Base-by-base conservation (phyloP, 257 asterid genomes). In the Nicotiana paniculata region DNA sequence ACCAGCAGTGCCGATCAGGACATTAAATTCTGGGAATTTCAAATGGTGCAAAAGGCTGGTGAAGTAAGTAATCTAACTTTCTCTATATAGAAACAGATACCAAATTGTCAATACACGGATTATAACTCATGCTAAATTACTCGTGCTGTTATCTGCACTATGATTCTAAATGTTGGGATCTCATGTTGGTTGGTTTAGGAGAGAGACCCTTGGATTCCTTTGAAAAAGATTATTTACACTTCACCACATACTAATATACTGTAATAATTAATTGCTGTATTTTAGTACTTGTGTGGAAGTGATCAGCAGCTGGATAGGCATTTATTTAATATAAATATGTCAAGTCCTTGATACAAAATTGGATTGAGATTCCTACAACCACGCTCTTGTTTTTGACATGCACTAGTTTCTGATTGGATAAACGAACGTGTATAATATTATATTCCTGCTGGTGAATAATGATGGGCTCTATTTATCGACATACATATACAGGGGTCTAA, bases 1-100 rank as follows among this genome's bases (percentile, higher is more conserved):
- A 92, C 98, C 4, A 98, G 99, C 61, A 94, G 99, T 84, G 58
- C 88, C 12, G 99, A 94, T 88, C 92, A 88, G 69, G 95, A 93
- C 87, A 90, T 94, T 88, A 94, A 96, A 91, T 91, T 96, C 85
- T 96, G 99, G 99, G 95, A 89, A 87, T 96, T 92, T 83, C 94
- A 88, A 86, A 82, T 81, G 43, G 51, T 51, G 17, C 90, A 88
- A 77, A 89, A 90, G 82, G 80, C 90, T 58, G 98, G 90, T 66
- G 92, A 94, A 81, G 98, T 94, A 81, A 11, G 94, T 74, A 74
- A 48, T 74, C 21, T 48, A 2, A 13, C 79, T 24, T 72, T 26
- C 37, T 32, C 79, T 46, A 11, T 12, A 12, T 51, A 9, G 13
- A 51, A 11, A 51, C 16, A 11, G 9, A 51, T 51, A 12, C 55